These are phyloP conservation scores for Arthrobotrys conoides DNA, from an alignment of 2,329 filamentous ascomycete genomes.

Conservation along the genomic window DNA sequence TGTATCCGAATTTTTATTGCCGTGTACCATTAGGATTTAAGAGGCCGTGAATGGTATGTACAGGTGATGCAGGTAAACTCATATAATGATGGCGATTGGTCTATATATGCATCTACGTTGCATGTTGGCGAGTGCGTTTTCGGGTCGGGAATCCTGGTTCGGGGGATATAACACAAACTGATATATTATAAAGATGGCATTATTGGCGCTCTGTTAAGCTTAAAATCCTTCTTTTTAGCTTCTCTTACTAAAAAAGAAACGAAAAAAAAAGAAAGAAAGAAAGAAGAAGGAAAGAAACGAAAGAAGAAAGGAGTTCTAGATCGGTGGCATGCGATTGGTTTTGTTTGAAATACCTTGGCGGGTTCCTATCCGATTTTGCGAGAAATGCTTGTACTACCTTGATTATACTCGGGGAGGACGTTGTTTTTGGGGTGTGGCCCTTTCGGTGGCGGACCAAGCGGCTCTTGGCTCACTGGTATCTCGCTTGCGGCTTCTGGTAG, in stretches of 20 bases:
- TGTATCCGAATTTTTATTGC: not conserved
- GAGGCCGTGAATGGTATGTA: not conserved
- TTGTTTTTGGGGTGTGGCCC: not conserved
- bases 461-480: conserved; percentile 30
- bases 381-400: not conserved
- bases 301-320: not conserved
- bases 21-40: not conserved
- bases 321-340: not conserved
- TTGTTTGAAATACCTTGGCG: not conserved
- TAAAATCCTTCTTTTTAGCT: not conserved
- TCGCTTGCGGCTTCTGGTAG: conserved; percentile 48
- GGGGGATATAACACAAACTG: too few species aligned
- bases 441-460: conserved; percentile 28
- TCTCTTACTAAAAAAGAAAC: conserved; percentile 11
- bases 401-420: not conserved
- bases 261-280: not conserved
- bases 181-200: conserved; percentile 19
- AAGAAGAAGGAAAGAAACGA: not conserved
- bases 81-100: not conserved
- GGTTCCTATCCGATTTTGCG: not conserved
- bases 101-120: too few species aligned
- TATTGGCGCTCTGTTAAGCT: conserved; percentile 14
- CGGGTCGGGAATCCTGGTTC: conserved; percentile 7
- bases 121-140: not conserved
- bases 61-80: not conserved